Evolutionary conservation across 2,329 filamentous ascomycete genomes (phyloP), one percentile per base, ranked within the genome.

Genomic region (Penicillium sp.): DNA sequence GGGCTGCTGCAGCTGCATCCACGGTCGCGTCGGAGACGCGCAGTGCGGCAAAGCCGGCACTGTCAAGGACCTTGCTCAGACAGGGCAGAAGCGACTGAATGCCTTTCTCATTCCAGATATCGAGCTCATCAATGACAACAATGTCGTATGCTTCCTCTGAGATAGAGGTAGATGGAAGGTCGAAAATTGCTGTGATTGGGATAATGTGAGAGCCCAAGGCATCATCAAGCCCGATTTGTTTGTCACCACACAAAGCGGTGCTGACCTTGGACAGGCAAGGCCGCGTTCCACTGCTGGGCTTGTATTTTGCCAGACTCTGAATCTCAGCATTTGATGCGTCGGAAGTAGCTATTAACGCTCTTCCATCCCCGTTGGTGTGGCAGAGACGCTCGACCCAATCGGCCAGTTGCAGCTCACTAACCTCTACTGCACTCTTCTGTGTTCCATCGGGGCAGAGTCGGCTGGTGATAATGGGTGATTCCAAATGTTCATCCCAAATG

Each of bases 371-470:
- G 14, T 61, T 54, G 11, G 62, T 64, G 35, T 64, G 60, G 27
- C 60, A 63, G 19, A 64, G 22, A n/a, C 62, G 55, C 31, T 63
- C 53, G 22, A 64, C 54, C 62, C 62, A 64, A 39, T 64, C 62
- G 19, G 27, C 41, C 22, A 62, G n/a, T 18, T 55, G 58, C 9
- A 64, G 43, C 22, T 50, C 46, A 5, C 54, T 60, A 6, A 59
- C 5, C 19, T 64, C 47, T 2, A 59, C 47, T 1, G 51, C 35
- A 1, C 37, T 18, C 3, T 24, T 54, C 31, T 63, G 60, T 14
- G 31, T 47, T 14, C 46, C 56, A 3, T 56, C 47, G 7, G 53
- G 19, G 9, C n/a, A 22, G 6, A 37, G 39, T 16, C 35, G 35
- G 3, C 19, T 37, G 16, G 60, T 55, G 35, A 57, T 51, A 37